Conservation (phyloP, 2,329 filamentous ascomycete species). For the Diplocarpon mali region DNA sequence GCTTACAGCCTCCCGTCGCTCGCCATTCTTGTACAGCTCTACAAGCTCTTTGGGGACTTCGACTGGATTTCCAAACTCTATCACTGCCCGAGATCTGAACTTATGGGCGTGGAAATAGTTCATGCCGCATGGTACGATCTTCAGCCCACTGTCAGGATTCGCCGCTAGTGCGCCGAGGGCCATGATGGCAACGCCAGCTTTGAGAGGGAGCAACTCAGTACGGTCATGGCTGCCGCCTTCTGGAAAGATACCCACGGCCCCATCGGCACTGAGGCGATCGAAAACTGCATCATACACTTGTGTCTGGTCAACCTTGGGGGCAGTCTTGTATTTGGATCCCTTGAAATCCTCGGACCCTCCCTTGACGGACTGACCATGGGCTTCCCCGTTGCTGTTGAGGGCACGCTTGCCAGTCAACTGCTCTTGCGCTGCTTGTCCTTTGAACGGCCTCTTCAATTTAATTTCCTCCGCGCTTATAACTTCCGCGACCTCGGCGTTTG, state of each 20-base stretch:
- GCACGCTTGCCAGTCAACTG: constrained; percentile 77
- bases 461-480: constrained; percentile 73
- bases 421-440: constrained; percentile 58
- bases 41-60: constrained; percentile 76
- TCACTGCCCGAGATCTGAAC: constrained; percentile 88
- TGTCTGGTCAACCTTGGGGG: constrained; percentile 88
- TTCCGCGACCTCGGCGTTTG: constrained; percentile 74
- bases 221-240: constrained; percentile 95
- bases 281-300: constrained; percentile 92
- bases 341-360: constrained; percentile 46
- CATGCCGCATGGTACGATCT: constrained; percentile 96
- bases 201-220: constrained; percentile 80
- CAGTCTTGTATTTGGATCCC: constrained; percentile 76
- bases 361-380: constrained; percentile 43
- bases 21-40: constrained; percentile 70
- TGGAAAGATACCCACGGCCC: constrained; percentile 92
- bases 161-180: constrained; percentile 80
- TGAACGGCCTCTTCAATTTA: constrained; percentile 78
- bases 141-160: constrained; percentile 69
- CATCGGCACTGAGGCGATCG: constrained; percentile 65
- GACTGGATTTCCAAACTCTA: constrained; percentile 87
- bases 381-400: constrained; percentile 53
- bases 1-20: constrained; percentile 78
- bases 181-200: constrained; percentile 97
- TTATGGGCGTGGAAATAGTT: constrained; percentile 99